Conservation (phyloP, 805 yeast species). For the Candida pseudoglaebosa region DNA sequence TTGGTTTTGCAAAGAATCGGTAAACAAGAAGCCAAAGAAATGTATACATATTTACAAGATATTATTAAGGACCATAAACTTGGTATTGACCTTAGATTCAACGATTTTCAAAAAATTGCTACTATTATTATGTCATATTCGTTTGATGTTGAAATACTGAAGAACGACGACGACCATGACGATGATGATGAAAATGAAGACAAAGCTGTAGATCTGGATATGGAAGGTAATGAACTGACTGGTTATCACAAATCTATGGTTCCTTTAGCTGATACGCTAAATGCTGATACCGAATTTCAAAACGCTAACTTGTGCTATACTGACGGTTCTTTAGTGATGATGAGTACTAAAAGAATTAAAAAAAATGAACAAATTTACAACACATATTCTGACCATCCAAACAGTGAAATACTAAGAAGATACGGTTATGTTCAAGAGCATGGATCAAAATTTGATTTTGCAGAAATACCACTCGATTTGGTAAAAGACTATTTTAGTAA, state of each 20-base stretch:
- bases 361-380: constrained; percentile 77
- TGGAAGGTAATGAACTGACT: constrained; percentile 17
- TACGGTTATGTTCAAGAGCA: constrained; percentile 84
- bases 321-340: constrained; percentile 59
- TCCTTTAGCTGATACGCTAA: constrained; percentile 87
- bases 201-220: too few species aligned
- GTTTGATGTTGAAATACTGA: constrained; percentile 66
- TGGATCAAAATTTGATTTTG: constrained; percentile 76
- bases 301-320: constrained; percentile 69
- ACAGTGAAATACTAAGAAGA: constrained; percentile 82
- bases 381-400: constrained; percentile 87
- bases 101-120: constrained; percentile 68
- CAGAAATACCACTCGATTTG: constrained; percentile 55
- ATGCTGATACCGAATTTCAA: constrained; percentile 73
- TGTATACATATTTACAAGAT: constrained; percentile 44
- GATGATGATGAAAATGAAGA: constrained; percentile 22
- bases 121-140: constrained; percentile 85
- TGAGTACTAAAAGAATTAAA: constrained; percentile 55
- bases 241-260: constrained; percentile 75
- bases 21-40: constrained; percentile 54
- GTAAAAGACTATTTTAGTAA: constrained; percentile 36
- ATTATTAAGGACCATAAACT: constrained; percentile 28
- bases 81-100: constrained; percentile 38
- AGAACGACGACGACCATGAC: constrained; percentile 18
- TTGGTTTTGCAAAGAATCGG: constrained; percentile 70